Evolutionary conservation across 768 basidiomycete species (phyloP).

Genomic region (Tylopilus vinaceipallidus): DNA sequence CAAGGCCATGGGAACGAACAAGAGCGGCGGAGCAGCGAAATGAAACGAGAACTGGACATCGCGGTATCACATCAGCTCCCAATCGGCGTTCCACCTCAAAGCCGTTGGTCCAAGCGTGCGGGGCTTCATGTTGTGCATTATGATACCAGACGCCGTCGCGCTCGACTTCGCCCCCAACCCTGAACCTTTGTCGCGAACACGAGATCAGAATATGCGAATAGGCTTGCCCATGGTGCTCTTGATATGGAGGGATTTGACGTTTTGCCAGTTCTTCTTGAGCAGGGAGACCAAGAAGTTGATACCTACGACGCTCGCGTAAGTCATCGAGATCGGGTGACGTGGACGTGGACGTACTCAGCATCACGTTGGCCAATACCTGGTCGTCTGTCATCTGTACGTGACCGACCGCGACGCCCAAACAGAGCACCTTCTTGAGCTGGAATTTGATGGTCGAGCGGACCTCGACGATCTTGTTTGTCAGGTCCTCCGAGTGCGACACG

Average conservation of each 20-base stretch:
- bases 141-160: conserved; percentile 36
- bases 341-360: conserved; percentile 68
- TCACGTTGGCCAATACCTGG: conserved; percentile 95
- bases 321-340: not conserved
- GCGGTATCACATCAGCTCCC: conserved; percentile 73
- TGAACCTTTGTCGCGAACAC: too few species aligned
- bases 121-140: conserved; percentile 94
- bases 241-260: conserved; percentile 97
- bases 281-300: conserved; percentile 99
- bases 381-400: conserved; percentile 98
- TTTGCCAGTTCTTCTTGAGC: conserved; percentile 99
- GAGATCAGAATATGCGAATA: conserved; percentile 82
- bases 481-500: conserved; percentile 88
- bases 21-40: conserved; percentile 11
- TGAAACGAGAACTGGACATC: conserved; percentile 22
- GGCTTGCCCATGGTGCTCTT: conserved; percentile 99
- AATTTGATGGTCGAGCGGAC: conserved; percentile 99
- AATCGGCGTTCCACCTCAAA: conserved; percentile 71
- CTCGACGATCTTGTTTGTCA: conserved; percentile 86
- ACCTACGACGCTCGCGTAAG: conserved; percentile 44
- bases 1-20: conserved; percentile 22
- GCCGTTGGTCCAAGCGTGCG: conserved; percentile 99
- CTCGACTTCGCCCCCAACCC: conserved; percentile 17
- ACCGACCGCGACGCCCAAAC: conserved; percentile 97
- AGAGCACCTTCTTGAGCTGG: conserved; percentile 99